phyloP scores from a whole-genome alignment of 164 flowering plant species.

The Kalanchoe fedtschenkoi region DNA sequence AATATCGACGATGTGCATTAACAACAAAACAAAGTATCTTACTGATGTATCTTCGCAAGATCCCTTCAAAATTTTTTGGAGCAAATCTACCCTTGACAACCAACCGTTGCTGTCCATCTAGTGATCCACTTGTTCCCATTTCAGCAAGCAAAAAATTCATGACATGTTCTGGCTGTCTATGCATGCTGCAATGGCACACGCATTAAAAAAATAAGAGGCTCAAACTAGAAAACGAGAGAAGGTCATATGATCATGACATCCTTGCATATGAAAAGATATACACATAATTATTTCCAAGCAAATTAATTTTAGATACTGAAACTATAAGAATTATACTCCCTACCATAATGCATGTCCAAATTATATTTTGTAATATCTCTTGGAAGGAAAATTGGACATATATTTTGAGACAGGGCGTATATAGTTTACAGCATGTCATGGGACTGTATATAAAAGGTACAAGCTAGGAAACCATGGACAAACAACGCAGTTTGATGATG shows the following conservation, averaged over 20 bases:
- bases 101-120: constrained; percentile 65
- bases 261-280: not conserved
- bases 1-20: not conserved
- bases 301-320: not conserved
- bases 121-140: constrained; percentile 70
- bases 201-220: not conserved
- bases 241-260: not conserved
- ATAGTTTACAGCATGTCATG: too few relatives aligned
- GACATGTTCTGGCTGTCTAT: constrained; percentile 73
- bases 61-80: constrained; percentile 68
- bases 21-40: constrained; percentile 18
- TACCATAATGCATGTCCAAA: too few relatives aligned
- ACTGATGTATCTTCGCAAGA: constrained; percentile 56
- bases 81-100: constrained; percentile 73
- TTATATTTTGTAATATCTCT: too few relatives aligned
- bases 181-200: constrained; percentile 36
- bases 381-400: too few relatives aligned
- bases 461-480: too few relatives aligned
- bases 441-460: too few relatives aligned
- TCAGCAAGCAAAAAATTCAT: constrained; percentile 67
- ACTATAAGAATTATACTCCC: not conserved
- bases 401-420: too few relatives aligned
- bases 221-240: not conserved
- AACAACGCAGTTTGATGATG: too few relatives aligned
- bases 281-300: not conserved